Conservation (phyloP, 129 eudicot species). For the Flaveria trinervia region DNA sequence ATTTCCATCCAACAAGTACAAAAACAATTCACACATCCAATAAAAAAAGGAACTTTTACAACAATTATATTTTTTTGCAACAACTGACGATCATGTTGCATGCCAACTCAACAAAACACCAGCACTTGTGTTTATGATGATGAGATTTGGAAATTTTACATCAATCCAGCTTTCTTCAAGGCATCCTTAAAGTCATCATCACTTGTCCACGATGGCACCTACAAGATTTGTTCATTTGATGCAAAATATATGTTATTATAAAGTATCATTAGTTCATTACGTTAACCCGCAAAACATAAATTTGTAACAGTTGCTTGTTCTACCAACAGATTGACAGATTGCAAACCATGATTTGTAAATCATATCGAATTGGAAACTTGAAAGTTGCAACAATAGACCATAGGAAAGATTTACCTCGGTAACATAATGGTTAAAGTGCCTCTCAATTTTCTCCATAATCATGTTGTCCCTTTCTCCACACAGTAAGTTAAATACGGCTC, state of each 20-base stretch:
- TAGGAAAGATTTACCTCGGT: slow-evolving; percentile 50
- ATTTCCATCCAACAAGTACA: background rate
- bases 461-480: slow-evolving; percentile 51
- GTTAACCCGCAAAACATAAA: no score
- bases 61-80: background rate
- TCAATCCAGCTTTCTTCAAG: slow-evolving; percentile 63
- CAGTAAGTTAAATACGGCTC: slow-evolving; percentile 78
- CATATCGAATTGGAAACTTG: background rate
- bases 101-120: background rate
- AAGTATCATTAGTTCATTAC: background rate
- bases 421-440: slow-evolving; percentile 52
- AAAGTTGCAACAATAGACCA: background rate
- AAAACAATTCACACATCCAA: background rate
- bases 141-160: slow-evolving; percentile 27
- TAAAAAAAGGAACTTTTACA: background rate
- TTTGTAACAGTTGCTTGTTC: background rate
- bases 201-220: slow-evolving; percentile 67
- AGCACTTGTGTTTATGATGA: slow-evolving; percentile 1
- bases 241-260: background rate
- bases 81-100: background rate
- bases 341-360: background rate
- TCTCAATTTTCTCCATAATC: slow-evolving; percentile 74
- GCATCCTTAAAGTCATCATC: slow-evolving; percentile 63
- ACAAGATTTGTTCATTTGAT: slow-evolving; percentile 9
- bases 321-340: background rate